phyloP scores from a whole-genome alignment of 1,139 yeast species.

The Suhomyces choctaworum region DNA sequence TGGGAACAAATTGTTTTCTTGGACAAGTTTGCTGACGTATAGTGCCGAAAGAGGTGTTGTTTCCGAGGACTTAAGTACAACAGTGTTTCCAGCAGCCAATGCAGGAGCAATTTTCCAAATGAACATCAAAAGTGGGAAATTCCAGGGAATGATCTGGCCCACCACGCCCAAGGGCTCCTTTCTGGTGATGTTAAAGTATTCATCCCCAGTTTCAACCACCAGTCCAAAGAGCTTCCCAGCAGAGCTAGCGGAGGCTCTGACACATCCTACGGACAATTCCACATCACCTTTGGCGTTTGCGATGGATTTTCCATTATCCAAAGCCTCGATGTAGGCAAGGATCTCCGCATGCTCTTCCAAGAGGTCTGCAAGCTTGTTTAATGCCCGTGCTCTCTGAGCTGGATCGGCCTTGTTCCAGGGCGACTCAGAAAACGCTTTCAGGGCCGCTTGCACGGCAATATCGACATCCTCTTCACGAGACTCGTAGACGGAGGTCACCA shows the following conservation, averaged over 20 bases:
- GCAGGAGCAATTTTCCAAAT: conserved; percentile 89
- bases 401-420: conserved; percentile 13
- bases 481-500: conserved; percentile 53
- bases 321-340: conserved; percentile 12
- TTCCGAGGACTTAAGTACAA: conserved; percentile 80
- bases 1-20: conserved; percentile 70
- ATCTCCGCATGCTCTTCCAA: conserved; percentile 11
- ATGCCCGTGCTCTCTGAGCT: conserved; percentile 8
- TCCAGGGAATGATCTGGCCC: conserved; percentile 87
- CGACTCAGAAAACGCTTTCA: conserved; percentile 41
- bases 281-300: conserved; percentile 17
- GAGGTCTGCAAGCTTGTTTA: conserved; percentile 13
- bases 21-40: conserved; percentile 56
- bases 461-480: conserved; percentile 61
- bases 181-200: conserved; percentile 28
- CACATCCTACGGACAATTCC: conserved; percentile 18
- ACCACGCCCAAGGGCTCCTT: conserved; percentile 77
- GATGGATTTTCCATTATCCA: conserved; percentile 14
- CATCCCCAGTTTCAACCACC: conserved; percentile 21
- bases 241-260: conserved; percentile 22
- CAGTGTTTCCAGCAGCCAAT: conserved; percentile 76
- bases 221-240: conserved; percentile 23
- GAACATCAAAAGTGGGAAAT: conserved; percentile 82
- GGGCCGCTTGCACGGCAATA: conserved; percentile 58
- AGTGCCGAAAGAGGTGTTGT: conserved; percentile 81